Percentiles rank a stretch among this genome's conserved stretches.
These are phyloP conservation scores for Volvox reticuliferus DNA, from an alignment of 139 green algal genomes.

Conservation along the genomic window DNA sequence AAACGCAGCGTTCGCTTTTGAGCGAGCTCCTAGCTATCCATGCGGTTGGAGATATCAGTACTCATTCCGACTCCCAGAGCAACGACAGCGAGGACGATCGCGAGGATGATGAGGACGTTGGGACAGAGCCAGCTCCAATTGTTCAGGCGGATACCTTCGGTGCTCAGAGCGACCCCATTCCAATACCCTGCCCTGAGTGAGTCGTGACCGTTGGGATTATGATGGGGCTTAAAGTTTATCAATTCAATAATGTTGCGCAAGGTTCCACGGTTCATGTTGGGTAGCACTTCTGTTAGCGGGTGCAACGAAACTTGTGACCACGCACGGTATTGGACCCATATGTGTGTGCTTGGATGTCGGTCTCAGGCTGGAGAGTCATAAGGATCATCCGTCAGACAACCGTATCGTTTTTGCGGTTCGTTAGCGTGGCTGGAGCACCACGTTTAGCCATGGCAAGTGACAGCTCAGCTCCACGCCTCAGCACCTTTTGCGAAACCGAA, in stretches of 20 bases:
- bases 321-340: background rate
- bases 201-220: background rate
- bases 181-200: conserved; percentile 2
- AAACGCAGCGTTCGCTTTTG: conserved; percentile 16
- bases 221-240: too few species aligned
- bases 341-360: background rate
- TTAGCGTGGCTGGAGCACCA: background rate
- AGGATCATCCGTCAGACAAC: too few species aligned
- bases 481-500: too few species aligned
- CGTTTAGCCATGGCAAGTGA: background rate
- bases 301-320: too few species aligned
- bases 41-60: background rate
- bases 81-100: background rate
- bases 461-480: background rate
- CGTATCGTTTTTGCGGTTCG: too few species aligned
- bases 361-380: too few species aligned
- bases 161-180: background rate
- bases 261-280: too few species aligned
- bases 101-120: background rate
- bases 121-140: background rate
- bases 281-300: too few species aligned
- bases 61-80: background rate
- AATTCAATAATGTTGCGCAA: too few species aligned
- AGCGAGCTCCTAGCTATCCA: conserved; percentile 8
- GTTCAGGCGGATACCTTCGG: background rate